Conservation (phyloP, 1,139 yeast genomes). For the Pichia sp. region DNA sequence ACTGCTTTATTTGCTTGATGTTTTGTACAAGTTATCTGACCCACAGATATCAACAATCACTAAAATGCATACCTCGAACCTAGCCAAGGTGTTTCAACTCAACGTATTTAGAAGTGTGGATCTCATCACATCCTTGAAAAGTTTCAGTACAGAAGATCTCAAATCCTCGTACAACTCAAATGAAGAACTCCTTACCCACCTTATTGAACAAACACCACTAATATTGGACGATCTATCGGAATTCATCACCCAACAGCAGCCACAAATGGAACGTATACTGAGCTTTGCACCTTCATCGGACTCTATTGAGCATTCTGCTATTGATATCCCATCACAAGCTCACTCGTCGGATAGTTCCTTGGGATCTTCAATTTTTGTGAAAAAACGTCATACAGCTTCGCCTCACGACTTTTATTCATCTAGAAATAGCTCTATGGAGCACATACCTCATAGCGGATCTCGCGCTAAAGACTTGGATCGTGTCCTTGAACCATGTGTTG, state of each 20-base stretch:
- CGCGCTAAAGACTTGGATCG: not conserved
- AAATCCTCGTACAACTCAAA: constrained; percentile 9
- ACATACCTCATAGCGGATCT: constrained; percentile 1
- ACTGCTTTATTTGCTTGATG: constrained; percentile 22
- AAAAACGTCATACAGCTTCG: not conserved
- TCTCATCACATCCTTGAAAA: constrained; percentile 10
- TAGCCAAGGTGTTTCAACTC: constrained; percentile 29
- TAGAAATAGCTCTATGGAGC: constrained; percentile 3
- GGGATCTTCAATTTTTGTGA: not conserved
- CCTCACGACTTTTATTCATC: not conserved
- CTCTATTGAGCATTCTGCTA: not conserved
- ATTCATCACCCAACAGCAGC: constrained; percentile 2
- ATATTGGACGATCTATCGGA: constrained; percentile 8
- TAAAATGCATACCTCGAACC: constrained; percentile 26
- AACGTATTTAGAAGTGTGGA: constrained; percentile 27
- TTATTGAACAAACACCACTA: constrained; percentile 5
- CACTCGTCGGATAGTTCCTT: not conserved
- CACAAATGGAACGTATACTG: constrained; percentile 5
- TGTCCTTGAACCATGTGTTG: constrained; percentile 7
- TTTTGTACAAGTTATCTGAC: constrained; percentile 20
- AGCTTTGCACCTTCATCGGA: not conserved
- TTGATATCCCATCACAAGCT: not conserved
- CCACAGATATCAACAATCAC: constrained; percentile 21
- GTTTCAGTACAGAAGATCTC: constrained; percentile 13
- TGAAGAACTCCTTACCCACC: constrained; percentile 7